A percentile compares a stretch with the other conserved stretches of the same genome.
Conservation (phyloP, 2,329 filamentous ascomycete genomes). For the Epichloe aotearoae region DNA sequence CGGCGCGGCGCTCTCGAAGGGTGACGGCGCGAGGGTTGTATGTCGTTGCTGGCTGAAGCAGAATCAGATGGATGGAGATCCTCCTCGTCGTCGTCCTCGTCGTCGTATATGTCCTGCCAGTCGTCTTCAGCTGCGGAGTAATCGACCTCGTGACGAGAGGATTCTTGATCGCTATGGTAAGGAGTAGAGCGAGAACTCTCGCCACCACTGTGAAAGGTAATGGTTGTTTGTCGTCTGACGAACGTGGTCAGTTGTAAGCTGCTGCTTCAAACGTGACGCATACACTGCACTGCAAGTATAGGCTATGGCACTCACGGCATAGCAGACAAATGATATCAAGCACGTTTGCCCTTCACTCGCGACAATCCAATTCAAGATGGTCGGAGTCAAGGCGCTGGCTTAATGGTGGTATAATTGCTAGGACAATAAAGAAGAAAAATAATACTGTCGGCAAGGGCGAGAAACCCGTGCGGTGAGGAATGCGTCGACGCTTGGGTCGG, state of each 20-base stretch:
- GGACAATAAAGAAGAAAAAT: background rate
- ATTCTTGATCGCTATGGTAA: conserved; percentile 26
- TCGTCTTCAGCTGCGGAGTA: conserved; percentile 25
- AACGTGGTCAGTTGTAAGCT: conserved; percentile 15
- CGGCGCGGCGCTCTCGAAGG: conserved; percentile 15
- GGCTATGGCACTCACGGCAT: conserved; percentile 28
- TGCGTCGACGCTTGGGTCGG: background rate
- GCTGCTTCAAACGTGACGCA: conserved; percentile 4
- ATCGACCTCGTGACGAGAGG: conserved; percentile 19
- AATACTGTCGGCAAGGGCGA: background rate
- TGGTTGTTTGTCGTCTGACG: conserved; percentile 15
- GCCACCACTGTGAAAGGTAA: conserved; percentile 15
- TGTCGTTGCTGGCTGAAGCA: conserved; percentile 33
- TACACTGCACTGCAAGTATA: background rate
- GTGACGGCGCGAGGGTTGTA: conserved; percentile 10
- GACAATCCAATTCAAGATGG: conserved; percentile 30
- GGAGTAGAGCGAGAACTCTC: conserved; percentile 20
- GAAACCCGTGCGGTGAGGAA: background rate
- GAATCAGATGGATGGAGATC: conserved; percentile 46
- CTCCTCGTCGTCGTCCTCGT: conserved; percentile 29
- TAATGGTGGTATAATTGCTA: background rate
- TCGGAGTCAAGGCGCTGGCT: conserved; percentile 28
- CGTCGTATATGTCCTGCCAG: conserved; percentile 19
- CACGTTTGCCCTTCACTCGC: conserved; percentile 28
- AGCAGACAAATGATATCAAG: conserved; percentile 22